Evolutionary conservation across 2,329 filamentous ascomycete species (phyloP), one percentile per base, ranked within the genome.

Genomic region (Ascochyta rabiei): DNA sequence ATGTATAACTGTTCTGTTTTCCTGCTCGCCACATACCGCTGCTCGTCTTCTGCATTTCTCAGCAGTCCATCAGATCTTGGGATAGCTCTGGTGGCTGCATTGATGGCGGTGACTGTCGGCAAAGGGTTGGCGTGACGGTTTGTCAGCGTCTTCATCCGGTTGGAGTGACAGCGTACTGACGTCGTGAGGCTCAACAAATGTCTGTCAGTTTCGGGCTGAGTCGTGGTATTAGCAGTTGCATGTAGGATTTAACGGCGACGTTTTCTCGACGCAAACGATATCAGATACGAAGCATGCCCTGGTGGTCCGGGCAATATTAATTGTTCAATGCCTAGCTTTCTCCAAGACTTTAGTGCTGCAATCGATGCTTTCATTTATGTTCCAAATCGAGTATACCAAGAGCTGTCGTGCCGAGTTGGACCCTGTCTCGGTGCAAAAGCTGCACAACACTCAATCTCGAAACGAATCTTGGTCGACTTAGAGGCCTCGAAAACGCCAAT

Each of bases 271-370:
- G 6, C 7, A 8, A 7, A 24, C 4, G 24, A 28, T 28, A 28
- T 2, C 24, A 28, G 1, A 23, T 4, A 23, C 21, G 6, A 23
- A 23, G 21, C 21, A 23, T 23, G 21, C 4, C 21, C 6, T 2
- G 21, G 6, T 23, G 21, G 21, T 23, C 6, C 21, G 5, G 9
- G 24, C 24, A 28, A 4, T 10, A 7, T 10, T 28, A 9, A 2
- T 28, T 28, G 9, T 15, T 33, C 10, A 5, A 45, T 58, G 28
- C 38, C 38, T 37, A 53, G 37, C 23, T 30, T 37, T 56, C 57
- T 59, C 66, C 64, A 70, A 69, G 64, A 64, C 63, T 58, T 51
- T 68, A 70, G 67, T 62, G 66, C 67, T 53, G 56, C 30, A 34
- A 64, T 69, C 63, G 42, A 70, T 59, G 28, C 34, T 45, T 58